Conservation (phyloP, 2,329 filamentous ascomycete species). For the Nemania bipapillata region DNA sequence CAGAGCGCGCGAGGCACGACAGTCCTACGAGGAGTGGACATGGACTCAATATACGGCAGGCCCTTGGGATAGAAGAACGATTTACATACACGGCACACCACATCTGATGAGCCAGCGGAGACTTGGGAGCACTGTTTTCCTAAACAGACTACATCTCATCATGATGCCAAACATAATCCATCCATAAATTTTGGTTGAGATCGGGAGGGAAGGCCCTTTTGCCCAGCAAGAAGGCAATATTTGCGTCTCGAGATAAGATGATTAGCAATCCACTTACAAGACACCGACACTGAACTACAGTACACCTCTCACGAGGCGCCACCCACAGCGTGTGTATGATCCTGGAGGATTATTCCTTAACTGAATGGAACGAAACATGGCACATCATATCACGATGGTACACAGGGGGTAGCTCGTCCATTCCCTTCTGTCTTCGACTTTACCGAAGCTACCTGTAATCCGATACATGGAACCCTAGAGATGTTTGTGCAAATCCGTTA, state of each 20-base stretch:
- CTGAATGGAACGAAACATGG: not conserved
- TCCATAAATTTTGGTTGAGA: not conserved
- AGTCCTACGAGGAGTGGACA: constrained; percentile 2
- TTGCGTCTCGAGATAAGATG: not conserved
- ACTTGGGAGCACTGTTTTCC: not conserved
- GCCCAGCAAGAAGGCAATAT: not conserved
- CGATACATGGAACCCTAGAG: not conserved
- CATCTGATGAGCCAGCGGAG: not conserved
- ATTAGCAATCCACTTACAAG: not conserved
- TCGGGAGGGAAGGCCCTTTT: not conserved
- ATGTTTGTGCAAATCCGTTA: not conserved
- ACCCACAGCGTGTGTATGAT: not conserved
- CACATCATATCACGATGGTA: not conserved
- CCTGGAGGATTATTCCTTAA: not conserved
- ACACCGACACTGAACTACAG: not conserved
- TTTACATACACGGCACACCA: not conserved
- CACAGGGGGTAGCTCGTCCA: not conserved
- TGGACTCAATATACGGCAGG: not conserved
- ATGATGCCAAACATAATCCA: not conserved
- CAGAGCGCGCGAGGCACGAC: not conserved
- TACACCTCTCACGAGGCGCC: not conserved
- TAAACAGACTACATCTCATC: not conserved
- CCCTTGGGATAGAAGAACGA: not conserved
- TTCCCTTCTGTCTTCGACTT: not conserved
- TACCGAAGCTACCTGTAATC: not conserved